Base-by-base conservation (phyloP, 1,284 basidiomycete species). In the Leccinum fallax region DNA sequence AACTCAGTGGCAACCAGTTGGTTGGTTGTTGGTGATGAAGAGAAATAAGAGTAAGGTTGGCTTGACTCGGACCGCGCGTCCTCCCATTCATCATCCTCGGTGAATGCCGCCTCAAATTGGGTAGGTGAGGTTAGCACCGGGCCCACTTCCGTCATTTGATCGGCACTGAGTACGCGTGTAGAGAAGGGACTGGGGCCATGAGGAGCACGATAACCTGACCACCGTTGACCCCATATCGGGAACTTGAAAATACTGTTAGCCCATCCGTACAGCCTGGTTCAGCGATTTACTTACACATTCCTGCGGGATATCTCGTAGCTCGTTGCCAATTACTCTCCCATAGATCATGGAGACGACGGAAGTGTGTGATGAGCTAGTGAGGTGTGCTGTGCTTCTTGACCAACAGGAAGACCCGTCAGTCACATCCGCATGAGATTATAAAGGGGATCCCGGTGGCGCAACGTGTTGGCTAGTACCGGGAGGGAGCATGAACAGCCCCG, bases 221-320 rank as follows among this genome's bases (percentile, higher is more conserved):
- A 73, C 38, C 74, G 71, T 59, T 75, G 72, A 62, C 75, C 75
- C 74, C 74, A 76, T 61, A 75, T 62, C 16, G 74, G 69, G 38
- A 76, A 63, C 71, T 73, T 65, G 49, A 19, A 32, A 28, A 53
- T n/a, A 36, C 54, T 30, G 58, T 73, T 49, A 76, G 67, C 46
- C 49, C 51, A 46, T 16, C 28, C 34, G 53, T n/a, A 24, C 21
- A 55, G 58, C n/a, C n/a, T 11, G 13, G 28, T 48, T 59, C 19
- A 54, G 48, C 52, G 43, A 59, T 7, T 48, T 48, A 63, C 75
- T 69, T 57, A 76, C 75, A 60, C 59, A 67, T 54, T 70, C 71
- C 6, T 64, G 73, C 1, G 74, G 75, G 52, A 74, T 57, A 52
- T 68, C 72, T 55, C 75, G 70, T 46, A 74, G 71, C 53, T 77